These are phyloP conservation scores for Leptomonas pyrrhocoris DNA, from an alignment of 208 protist genomes.

Conservation along the genomic window DNA sequence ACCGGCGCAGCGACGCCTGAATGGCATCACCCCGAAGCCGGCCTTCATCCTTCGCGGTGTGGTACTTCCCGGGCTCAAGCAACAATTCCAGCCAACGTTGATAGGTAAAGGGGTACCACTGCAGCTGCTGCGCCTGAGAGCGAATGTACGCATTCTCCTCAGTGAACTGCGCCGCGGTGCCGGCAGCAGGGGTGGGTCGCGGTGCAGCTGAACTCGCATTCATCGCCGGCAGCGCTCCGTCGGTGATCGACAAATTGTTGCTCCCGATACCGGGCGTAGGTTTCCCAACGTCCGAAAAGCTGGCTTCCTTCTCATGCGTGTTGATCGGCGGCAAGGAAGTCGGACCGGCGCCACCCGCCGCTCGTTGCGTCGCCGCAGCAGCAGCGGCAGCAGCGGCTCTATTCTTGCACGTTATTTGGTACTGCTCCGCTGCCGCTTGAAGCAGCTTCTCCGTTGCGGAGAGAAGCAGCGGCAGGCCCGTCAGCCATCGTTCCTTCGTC, in stretches of 20 bases:
- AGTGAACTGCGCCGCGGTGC: constrained; percentile 55
- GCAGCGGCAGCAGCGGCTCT: constrained; percentile 7
- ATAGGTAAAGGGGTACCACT: constrained; percentile 74
- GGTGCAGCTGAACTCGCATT: neutral
- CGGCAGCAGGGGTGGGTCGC: constrained; percentile 32
- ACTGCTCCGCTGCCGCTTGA: constrained; percentile 46
- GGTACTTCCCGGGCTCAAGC: constrained; percentile 44
- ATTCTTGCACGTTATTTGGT: constrained; percentile 28
- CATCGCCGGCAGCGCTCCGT: neutral
- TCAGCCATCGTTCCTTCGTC: constrained; percentile 31
- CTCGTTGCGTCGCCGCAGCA: neutral
- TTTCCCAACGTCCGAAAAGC: neutral
- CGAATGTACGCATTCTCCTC: constrained; percentile 86
- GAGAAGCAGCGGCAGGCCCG: constrained; percentile 25
- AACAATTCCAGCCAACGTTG: constrained; percentile 79
- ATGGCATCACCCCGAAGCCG: constrained; percentile 65
- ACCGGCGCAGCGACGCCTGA: constrained; percentile 73
- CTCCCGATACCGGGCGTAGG: neutral
- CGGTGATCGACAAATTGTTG: constrained; percentile 19
- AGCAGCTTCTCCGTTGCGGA: constrained; percentile 33
- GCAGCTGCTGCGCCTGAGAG: constrained; percentile 66
- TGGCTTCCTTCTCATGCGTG: constrained; percentile 2
- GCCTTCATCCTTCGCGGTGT: constrained; percentile 32
- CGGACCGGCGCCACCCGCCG: neutral
- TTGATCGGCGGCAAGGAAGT: neutral